Base-by-base conservation (phyloP, 805 yeast species). In the Candida dajiaensis region DNA sequence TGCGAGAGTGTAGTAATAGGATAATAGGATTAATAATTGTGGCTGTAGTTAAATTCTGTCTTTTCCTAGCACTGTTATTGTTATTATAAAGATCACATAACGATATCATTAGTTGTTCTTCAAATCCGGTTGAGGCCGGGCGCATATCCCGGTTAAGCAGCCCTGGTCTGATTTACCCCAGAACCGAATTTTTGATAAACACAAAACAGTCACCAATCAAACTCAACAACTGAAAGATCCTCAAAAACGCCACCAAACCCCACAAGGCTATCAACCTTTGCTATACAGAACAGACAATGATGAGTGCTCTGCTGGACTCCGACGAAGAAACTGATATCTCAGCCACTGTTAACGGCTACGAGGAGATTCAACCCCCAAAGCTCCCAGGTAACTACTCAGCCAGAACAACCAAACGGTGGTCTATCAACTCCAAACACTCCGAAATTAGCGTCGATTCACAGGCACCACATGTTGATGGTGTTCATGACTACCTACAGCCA, bases 401-500 rank as follows among this genome's bases (percentile, higher is more conserved):
- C 1, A 69, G 83, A 52, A 76, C 73, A 13, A 71, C 70, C 39
- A 70, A 71, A 48, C 64, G 82, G 44, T 78, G 83, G 83, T 63
- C 66, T 16, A 26, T 51, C 38, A 38, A 49, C 55, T 38, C 55
- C 44, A 31, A 54, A 49, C 26, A 49, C 23, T 40, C 47, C 21
- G 23, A 15, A 40, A 41, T 44, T 37, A 47, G 48, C 35, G 38
- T 28, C 54, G 54, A 51, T 8, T 49, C 54, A 1, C 39, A 43
- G 6, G 46, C 56, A 1, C 52, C 59, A 1, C 47, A 43, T 9
- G 47, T 54, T 2, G 88, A 81, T 58, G 88, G 83, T 41, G 88
- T 88, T 29, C 96, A 89, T 59, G 74, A 76, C 36, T 70, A 72
- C 31, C 70, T 81, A 18, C 76, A 79, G 35, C 76, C 81, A 21